Percentiles rank a stretch among this genome's conserved stretches.
Conservation (phyloP, 2,329 filamentous ascomycete genomes). For the Exophiala bonariae region DNA sequence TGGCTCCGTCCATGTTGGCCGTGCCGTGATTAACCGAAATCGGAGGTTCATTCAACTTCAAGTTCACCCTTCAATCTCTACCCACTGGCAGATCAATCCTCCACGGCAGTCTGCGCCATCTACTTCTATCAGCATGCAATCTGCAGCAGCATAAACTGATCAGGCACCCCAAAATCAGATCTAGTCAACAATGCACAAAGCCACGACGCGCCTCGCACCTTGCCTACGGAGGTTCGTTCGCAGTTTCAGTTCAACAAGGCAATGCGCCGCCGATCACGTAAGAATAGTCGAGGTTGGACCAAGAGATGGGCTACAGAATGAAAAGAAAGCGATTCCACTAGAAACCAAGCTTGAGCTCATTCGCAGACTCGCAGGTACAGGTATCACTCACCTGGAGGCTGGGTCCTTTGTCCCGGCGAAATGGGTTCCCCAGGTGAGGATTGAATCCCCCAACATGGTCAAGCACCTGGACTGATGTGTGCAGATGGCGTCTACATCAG, state of each 20-base stretch:
- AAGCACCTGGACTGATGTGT: constrained; percentile 6
- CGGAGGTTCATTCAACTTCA: too few species aligned
- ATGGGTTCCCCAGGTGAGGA: constrained; percentile 54
- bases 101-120: too few species aligned
- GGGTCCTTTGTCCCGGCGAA: constrained; percentile 56
- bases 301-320: constrained; percentile 56
- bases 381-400: constrained; percentile 52
- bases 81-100: too few species aligned
- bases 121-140: too few species aligned
- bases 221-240: constrained; percentile 7
- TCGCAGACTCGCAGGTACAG: constrained; percentile 46
- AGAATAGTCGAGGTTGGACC: constrained; percentile 56
- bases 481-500: constrained; percentile 65
- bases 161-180: too few species aligned
- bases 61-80: too few species aligned
- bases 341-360: constrained; percentile 53
- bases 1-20: background rate
- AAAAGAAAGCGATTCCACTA: constrained; percentile 49
- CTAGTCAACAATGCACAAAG: constrained; percentile 11
- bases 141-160: too few species aligned
- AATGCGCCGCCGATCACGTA: constrained; percentile 47
- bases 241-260: constrained; percentile 26
- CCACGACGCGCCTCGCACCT: background rate
- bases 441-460: background rate
- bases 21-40: too few species aligned